phyloP scores from a whole-genome alignment of 345 rosid genomes.

The Brassica rapa region DNA sequence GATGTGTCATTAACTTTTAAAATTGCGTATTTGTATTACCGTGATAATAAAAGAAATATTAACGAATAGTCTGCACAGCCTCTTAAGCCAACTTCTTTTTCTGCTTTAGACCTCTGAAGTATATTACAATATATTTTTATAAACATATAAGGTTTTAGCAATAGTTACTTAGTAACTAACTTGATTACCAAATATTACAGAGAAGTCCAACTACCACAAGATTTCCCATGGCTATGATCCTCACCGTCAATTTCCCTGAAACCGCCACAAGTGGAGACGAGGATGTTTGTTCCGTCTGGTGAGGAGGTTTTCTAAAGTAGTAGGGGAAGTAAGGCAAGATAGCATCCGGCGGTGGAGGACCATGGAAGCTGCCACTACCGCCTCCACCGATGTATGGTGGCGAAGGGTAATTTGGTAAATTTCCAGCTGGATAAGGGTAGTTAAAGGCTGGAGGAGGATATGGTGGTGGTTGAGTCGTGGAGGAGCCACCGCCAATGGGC shows the following conservation, averaged over 20 bases:
- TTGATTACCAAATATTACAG: constrained; percentile 5
- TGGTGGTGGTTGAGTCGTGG: constrained; percentile 47
- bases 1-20: neutral
- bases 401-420: constrained; percentile 53
- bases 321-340: constrained; percentile 82
- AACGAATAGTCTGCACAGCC: neutral
- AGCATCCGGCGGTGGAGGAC: constrained; percentile 83
- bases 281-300: constrained; percentile 45
- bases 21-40: neutral
- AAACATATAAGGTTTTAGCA: neutral
- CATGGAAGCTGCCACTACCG: constrained; percentile 21
- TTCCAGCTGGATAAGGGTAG: constrained; percentile 55
- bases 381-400: constrained; percentile 34
- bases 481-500: constrained; percentile 52
- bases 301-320: constrained; percentile 71
- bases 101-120: neutral
- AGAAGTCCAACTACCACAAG: constrained; percentile 20
- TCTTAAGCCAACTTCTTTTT: neutral
- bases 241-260: constrained; percentile 10
- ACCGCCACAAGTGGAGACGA: constrained; percentile 41
- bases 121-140: neutral
- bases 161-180: neutral
- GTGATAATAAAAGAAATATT: neutral
- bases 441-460: constrained; percentile 51
- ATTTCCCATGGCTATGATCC: constrained; percentile 8